phyloP scores from a whole-genome alignment of 2,329 filamentous ascomycete genomes.

The Arthrobotrys iridis region DNA sequence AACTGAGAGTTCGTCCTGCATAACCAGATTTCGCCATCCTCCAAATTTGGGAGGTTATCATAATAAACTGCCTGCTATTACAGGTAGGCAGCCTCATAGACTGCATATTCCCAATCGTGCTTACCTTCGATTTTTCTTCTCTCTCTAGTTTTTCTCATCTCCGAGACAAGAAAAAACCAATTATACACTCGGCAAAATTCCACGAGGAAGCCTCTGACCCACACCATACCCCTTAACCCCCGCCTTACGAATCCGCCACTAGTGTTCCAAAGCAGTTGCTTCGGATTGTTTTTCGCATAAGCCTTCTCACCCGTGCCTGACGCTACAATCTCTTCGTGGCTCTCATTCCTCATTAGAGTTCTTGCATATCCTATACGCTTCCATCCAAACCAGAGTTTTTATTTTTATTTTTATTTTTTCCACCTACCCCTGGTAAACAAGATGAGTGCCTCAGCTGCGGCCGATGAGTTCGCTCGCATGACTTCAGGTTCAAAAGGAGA shows the following conservation, averaged over 20 bases:
- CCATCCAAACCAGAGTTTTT: slow-evolving; percentile 31
- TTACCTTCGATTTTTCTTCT: slow-evolving; percentile 32
- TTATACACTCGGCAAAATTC: slow-evolving; percentile 43
- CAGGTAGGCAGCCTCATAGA: slow-evolving; percentile 50
- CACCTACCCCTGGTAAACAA: slow-evolving; percentile 27
- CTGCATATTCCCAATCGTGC: slow-evolving; percentile 45
- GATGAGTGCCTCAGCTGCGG: slow-evolving; percentile 55
- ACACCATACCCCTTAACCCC: slow-evolving; percentile 53
- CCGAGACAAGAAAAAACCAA: slow-evolving; percentile 44
- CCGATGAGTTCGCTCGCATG: slow-evolving; percentile 54
- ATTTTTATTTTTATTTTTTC: background rate
- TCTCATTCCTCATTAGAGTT: slow-evolving; percentile 54
- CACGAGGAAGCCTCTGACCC: slow-evolving; percentile 55
- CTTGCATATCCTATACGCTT: slow-evolving; percentile 19
- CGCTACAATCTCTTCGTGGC: slow-evolving; percentile 32
- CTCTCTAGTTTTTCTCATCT: slow-evolving; percentile 45
- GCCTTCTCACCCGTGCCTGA: slow-evolving; percentile 39
- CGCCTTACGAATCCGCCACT: slow-evolving; percentile 51
- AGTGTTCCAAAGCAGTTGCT: slow-evolving; percentile 39
- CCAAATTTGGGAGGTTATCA: slow-evolving; percentile 48
- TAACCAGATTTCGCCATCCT: slow-evolving; percentile 23
- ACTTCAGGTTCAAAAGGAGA: slow-evolving; percentile 55
- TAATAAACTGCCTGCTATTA: slow-evolving; percentile 44
- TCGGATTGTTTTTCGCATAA: slow-evolving; percentile 38
- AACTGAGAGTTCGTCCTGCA: slow-evolving; percentile 23